Conservation (phyloP, 345 rosid genomes). For the Hypericum androsaemum region DNA sequence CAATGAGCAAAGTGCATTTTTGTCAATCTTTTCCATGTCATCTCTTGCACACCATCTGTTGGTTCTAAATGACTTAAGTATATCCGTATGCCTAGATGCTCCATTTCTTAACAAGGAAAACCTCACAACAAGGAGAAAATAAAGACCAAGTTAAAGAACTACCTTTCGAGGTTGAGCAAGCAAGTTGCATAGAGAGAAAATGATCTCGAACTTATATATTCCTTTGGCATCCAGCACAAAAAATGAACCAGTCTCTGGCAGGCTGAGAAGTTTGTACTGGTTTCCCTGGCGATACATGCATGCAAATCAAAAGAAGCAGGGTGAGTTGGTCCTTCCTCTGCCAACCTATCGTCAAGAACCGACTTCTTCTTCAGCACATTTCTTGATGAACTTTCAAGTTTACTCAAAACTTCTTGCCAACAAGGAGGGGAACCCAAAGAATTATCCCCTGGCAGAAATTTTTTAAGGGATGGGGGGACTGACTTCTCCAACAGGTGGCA, state of each 20-base stretch:
- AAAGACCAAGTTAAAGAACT: conserved; percentile 11
- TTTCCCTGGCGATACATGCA: conserved; percentile 5
- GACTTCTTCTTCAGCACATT: conserved; percentile 17
- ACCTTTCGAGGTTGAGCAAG: conserved; percentile 75
- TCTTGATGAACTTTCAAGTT: conserved; percentile 34
- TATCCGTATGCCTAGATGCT: too few species aligned
- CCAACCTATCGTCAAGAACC: conserved; percentile 1
- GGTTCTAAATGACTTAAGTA: too few species aligned
- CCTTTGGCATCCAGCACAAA: conserved; percentile 73
- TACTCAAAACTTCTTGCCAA: conserved; percentile 49
- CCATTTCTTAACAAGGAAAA: too few species aligned
- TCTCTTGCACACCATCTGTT: too few species aligned
- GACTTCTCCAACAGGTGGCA: conserved; percentile 44
- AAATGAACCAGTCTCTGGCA: conserved; percentile 57
- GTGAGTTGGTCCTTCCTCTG: conserved; percentile 14
- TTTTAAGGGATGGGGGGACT: conserved; percentile 23
- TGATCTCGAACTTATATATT: conserved; percentile 45
- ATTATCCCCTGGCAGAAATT: conserved; percentile 22
- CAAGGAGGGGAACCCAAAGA: conserved; percentile 36
- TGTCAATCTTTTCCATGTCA: too few species aligned
- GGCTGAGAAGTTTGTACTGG: conserved; percentile 28
- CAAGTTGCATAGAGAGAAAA: conserved; percentile 36
- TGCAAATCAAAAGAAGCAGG: conserved; percentile 9
- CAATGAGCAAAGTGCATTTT: too few species aligned
- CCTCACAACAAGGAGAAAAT: too few species aligned